Percentiles rank a stretch among this genome's conserved stretches.
Evolutionary conservation across 2,329 filamentous ascomycete genomes (phyloP).

Genomic region (Exophiala bonariae): DNA sequence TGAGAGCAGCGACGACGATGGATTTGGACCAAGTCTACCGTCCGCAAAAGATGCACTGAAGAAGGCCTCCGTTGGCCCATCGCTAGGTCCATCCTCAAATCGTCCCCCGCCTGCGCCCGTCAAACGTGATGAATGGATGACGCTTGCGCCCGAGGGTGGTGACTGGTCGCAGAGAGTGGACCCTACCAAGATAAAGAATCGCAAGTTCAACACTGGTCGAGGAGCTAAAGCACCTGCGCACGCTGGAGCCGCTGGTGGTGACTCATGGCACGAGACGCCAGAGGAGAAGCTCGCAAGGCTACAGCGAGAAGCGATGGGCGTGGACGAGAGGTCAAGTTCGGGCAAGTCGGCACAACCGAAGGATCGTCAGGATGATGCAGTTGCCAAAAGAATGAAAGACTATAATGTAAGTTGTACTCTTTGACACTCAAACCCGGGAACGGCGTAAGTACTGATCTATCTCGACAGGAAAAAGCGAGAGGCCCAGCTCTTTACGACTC

Average conservation of each 20-base stretch:
- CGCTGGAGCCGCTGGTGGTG: constrained; percentile 41
- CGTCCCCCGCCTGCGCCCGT: constrained; percentile 38
- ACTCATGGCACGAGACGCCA: constrained; percentile 88
- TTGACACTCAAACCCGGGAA: background rate
- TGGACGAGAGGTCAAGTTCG: constrained; percentile 40
- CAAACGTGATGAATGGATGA: constrained; percentile 83
- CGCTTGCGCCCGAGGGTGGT: constrained; percentile 62
- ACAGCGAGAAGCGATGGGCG: constrained; percentile 78
- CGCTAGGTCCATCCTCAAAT: constrained; percentile 30
- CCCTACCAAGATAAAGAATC: constrained; percentile 77
- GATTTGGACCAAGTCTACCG: constrained; percentile 43
- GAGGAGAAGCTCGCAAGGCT: constrained; percentile 81
- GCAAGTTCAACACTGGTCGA: constrained; percentile 77
- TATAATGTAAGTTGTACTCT: constrained; percentile 56
- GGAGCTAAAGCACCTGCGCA: constrained; percentile 48
- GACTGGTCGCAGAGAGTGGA: constrained; percentile 65
- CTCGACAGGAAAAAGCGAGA: constrained; percentile 50
- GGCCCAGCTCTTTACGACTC: constrained; percentile 62
- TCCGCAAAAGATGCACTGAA: constrained; percentile 28
- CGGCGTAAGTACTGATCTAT: background rate
- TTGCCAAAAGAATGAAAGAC: constrained; percentile 54
- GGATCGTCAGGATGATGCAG: constrained; percentile 35
- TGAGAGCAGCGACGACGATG: constrained; percentile 42
- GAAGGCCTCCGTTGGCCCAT: constrained; percentile 24
- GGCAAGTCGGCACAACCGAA: constrained; percentile 22